A percentile compares a stretch with the other conserved stretches of the same genome.
These are phyloP conservation scores for Cetraspora pellucida DNA, from an alignment of 192 early-diverging fungal genomes.

Conservation along the genomic window DNA sequence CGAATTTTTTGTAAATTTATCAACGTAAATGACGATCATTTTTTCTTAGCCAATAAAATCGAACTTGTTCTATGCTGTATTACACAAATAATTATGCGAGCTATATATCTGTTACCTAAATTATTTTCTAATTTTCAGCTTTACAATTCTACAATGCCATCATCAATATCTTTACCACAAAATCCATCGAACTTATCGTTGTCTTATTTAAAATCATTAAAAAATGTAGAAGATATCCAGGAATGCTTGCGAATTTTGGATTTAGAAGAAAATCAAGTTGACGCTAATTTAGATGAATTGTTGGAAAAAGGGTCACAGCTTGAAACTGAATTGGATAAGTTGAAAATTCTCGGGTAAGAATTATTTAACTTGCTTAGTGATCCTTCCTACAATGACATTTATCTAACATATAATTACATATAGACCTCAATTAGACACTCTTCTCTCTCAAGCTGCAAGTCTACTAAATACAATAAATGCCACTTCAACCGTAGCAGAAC, in stretches of 20 bases:
- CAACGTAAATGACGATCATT: too few relatives aligned
- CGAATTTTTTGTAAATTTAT: too few relatives aligned
- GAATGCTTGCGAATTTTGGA: conserved; percentile 60
- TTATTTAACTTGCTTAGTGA: neutral
- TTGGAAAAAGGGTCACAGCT: conserved; percentile 49
- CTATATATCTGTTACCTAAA: too few relatives aligned
- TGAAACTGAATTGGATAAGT: conserved; percentile 53
- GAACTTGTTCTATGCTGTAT: too few relatives aligned
- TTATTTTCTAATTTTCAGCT: too few relatives aligned
- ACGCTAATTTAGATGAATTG: conserved; percentile 60
- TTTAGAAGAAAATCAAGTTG: conserved; percentile 65
- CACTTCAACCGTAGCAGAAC: conserved; percentile 75
- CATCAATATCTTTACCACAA: neutral
- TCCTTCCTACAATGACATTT: neutral
- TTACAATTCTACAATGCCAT: too few relatives aligned
- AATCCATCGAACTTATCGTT: conserved; percentile 28
- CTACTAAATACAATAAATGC: conserved; percentile 59
- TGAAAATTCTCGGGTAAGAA: conserved; percentile 57
- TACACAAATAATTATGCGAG: too few relatives aligned
- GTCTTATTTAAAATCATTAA: conserved; percentile 52
- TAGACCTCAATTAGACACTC: conserved; percentile 58
- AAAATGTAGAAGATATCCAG: conserved; percentile 64
- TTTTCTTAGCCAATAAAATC: too few relatives aligned
- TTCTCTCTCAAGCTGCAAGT: conserved; percentile 50
- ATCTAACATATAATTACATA: neutral